Evolutionary conservation across 345 rosid species (phyloP).

Genomic region (Linum tenue): DNA sequence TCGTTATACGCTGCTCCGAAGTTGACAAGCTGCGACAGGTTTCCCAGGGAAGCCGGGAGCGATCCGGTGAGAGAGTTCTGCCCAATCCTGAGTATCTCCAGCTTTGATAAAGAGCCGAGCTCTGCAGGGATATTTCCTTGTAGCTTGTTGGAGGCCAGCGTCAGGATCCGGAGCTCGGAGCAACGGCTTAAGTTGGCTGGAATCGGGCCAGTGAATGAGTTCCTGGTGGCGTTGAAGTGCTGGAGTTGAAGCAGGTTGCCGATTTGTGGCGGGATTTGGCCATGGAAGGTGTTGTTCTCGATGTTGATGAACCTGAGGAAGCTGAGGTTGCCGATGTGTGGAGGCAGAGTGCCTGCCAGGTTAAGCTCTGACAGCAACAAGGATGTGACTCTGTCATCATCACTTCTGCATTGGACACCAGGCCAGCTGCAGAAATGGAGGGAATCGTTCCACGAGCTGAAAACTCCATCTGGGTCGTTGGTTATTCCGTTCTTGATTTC

Average conservation of each 20-base stretch:
- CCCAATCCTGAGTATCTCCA: background rate
- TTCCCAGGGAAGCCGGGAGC: slow-evolving; percentile 8
- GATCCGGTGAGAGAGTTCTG: background rate
- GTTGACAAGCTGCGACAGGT: slow-evolving; percentile 6
- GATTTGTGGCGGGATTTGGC: background rate
- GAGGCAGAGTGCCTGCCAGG: slow-evolving; percentile 3
- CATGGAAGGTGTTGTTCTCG: background rate
- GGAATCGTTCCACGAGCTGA: slow-evolving; percentile 1
- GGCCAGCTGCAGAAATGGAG: slow-evolving; percentile 10
- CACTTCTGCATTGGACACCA: slow-evolving; percentile 4
- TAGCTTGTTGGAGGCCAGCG: background rate
- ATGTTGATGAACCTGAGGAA: slow-evolving; percentile 3
- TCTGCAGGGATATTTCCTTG: slow-evolving; percentile 9
- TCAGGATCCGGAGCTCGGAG: background rate
- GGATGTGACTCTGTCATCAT: slow-evolving; percentile 2
- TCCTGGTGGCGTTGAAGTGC: background rate
- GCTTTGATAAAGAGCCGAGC: slow-evolving; percentile 7
- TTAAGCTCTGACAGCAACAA: slow-evolving; percentile 2
- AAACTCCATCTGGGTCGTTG: slow-evolving; percentile 6
- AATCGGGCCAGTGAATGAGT: slow-evolving; percentile 8
- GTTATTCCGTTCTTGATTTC: slow-evolving; percentile 6
- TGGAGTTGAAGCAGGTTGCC: slow-evolving; percentile 5
- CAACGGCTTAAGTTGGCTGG: slow-evolving; percentile 7
- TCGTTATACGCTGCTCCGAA: slow-evolving; percentile 5
- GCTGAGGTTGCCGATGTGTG: slow-evolving; percentile 11